phyloP scores from a whole-genome alignment of 257 asterid species.

The Nyctanthes arbortristis region DNA sequence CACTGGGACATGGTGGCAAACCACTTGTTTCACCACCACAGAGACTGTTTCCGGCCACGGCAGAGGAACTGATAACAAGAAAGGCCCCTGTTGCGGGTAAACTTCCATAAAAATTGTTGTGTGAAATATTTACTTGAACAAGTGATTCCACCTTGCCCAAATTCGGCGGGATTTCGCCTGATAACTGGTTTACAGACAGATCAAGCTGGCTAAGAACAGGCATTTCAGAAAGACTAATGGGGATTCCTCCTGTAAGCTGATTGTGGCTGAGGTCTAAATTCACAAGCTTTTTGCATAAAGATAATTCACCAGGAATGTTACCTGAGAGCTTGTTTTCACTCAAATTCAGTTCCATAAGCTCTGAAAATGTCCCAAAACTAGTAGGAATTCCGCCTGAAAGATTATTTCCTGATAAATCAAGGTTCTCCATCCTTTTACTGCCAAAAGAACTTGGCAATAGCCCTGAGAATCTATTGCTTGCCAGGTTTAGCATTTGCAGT shows the following conservation, averaged over 20 bases:
- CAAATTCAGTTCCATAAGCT: conserved; percentile 55
- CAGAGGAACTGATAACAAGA: conserved; percentile 54
- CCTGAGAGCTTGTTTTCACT: conserved; percentile 57
- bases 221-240: conserved; percentile 54
- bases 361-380: conserved; percentile 43
- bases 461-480: conserved; percentile 50
- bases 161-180: conserved; percentile 58
- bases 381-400: conserved; percentile 60
- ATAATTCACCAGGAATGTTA: conserved; percentile 56
- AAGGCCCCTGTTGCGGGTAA: conserved; percentile 76
- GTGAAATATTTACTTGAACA: conserved; percentile 64
- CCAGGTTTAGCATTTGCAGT: conserved; percentile 79
- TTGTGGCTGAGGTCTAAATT: conserved; percentile 65
- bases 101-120: conserved; percentile 65
- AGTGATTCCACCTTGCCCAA: conserved; percentile 70
- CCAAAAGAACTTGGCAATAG: conserved; percentile 59
- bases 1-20: conserved; percentile 55
- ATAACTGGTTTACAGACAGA: conserved; percentile 55
- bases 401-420: conserved; percentile 62
- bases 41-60: conserved; percentile 59
- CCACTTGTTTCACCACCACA: conserved; percentile 58
- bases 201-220: conserved; percentile 84
- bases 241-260: conserved; percentile 57
- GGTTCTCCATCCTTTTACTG: conserved; percentile 52
- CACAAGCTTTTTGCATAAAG: conserved; percentile 70